Evolutionary conservation across 2,329 filamentous ascomycete species (phyloP).

Genomic region (Nannizziopsis barbatae): DNA sequence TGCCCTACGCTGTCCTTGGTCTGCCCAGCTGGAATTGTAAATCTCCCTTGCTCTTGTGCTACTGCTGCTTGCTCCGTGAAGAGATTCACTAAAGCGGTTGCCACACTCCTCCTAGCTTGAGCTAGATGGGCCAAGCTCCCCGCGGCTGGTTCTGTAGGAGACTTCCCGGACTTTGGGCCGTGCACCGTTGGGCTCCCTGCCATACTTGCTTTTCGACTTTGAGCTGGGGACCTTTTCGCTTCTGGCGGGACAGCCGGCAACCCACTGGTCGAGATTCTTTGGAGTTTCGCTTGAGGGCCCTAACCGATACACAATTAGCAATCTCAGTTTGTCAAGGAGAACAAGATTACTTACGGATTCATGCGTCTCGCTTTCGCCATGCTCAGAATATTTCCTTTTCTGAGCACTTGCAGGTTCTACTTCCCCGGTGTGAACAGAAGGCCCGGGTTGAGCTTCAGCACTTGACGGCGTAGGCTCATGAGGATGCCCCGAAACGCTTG

Average conservation of each 20-base stretch:
- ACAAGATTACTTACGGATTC: slow-evolving; percentile 24
- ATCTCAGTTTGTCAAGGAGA: neutral
- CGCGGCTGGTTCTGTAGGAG: slow-evolving; percentile 25
- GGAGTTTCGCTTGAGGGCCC: slow-evolving; percentile 35
- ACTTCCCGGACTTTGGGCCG: slow-evolving; percentile 24
- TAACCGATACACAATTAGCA: slow-evolving; percentile 14
- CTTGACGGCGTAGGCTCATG: slow-evolving; percentile 20
- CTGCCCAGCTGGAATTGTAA: slow-evolving; percentile 52
- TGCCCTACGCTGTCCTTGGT: slow-evolving; percentile 55
- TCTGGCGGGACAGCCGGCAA: slow-evolving; percentile 15
- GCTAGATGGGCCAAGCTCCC: slow-evolving; percentile 46
- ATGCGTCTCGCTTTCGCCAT: slow-evolving; percentile 22
- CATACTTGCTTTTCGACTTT: slow-evolving; percentile 26
- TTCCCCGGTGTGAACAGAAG: slow-evolving; percentile 16
- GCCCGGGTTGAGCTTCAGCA: slow-evolving; percentile 23
- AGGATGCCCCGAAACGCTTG: slow-evolving; percentile 18
- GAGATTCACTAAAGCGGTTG: slow-evolving; percentile 58
- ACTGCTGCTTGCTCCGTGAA: slow-evolving; percentile 55
- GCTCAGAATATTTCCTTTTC: slow-evolving; percentile 38
- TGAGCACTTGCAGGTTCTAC: slow-evolving; percentile 24
- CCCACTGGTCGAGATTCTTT: slow-evolving; percentile 26
- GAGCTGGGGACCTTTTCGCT: slow-evolving; percentile 20
- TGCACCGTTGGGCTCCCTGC: slow-evolving; percentile 22
- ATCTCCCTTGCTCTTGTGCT: slow-evolving; percentile 55
- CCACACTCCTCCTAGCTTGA: slow-evolving; percentile 54